A percentile compares a stretch with the other conserved stretches of the same genome.
phyloP scores from a whole-genome alignment of 495 filamentous ascomycete genomes.

The Tuber borchii region DNA sequence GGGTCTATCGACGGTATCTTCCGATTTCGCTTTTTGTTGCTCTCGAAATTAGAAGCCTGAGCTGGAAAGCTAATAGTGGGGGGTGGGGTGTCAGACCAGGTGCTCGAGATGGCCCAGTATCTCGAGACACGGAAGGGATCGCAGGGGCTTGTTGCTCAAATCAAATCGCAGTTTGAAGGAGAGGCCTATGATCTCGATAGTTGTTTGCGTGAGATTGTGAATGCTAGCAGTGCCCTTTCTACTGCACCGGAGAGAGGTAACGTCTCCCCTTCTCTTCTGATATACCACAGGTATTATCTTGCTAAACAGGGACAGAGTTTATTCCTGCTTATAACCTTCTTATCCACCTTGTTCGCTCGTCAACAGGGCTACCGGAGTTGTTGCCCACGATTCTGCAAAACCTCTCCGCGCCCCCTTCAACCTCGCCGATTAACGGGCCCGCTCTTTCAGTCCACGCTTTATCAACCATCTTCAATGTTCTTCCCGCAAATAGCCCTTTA shows the following conservation, averaged over 20 bases:
- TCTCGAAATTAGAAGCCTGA: background rate
- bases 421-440: slow-evolving; percentile 74
- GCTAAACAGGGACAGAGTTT: slow-evolving; percentile 56
- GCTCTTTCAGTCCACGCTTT: slow-evolving; percentile 79
- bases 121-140: slow-evolving; percentile 35
- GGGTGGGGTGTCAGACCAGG: slow-evolving; percentile 34
- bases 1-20: slow-evolving; percentile 40
- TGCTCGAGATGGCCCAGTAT: slow-evolving; percentile 42
- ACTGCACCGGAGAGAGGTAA: slow-evolving; percentile 78
- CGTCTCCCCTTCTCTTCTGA: slow-evolving; percentile 3
- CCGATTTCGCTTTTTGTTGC: slow-evolving; percentile 1
- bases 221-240: slow-evolving; percentile 64
- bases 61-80: slow-evolving; percentile 22
- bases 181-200: slow-evolving; percentile 39
- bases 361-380: slow-evolving; percentile 72
- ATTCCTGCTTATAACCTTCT: slow-evolving; percentile 92
- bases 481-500: slow-evolving; percentile 63
- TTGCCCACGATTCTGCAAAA: slow-evolving; percentile 79
- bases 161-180: slow-evolving; percentile 50
- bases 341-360: slow-evolving; percentile 81
- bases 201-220: slow-evolving; percentile 72
- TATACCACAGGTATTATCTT: background rate
- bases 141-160: slow-evolving; percentile 15
- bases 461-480: slow-evolving; percentile 94
- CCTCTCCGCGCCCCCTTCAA: slow-evolving; percentile 76